Evolutionary conservation across 306 rosid genomes (phyloP).

Genomic region (Quercus berberidifolia): DNA sequence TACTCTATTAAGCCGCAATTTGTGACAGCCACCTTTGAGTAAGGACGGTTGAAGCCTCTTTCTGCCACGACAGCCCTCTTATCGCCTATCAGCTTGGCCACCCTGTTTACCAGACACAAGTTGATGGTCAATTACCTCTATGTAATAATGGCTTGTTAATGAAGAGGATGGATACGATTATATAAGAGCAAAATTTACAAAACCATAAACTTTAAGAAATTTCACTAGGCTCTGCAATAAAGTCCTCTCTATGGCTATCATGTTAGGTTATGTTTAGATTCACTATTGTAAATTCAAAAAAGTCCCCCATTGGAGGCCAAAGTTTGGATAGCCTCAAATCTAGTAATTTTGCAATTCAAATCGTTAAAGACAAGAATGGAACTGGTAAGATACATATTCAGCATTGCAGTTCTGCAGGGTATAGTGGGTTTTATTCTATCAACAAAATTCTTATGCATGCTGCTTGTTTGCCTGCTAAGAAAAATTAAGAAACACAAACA

Average conservation of each 20-base stretch:
- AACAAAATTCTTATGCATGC: too few relatives aligned
- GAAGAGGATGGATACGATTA: background rate
- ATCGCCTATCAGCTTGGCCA: constrained; percentile 88
- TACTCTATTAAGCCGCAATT: constrained; percentile 58
- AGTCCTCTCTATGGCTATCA: background rate
- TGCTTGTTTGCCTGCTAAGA: too few relatives aligned
- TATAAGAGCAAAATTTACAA: background rate
- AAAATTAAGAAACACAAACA: background rate
- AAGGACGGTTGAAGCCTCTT: constrained; percentile 87
- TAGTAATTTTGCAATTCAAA: background rate
- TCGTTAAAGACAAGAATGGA: background rate
- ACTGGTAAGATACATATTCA: background rate
- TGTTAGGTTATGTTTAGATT: background rate
- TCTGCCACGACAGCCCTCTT: constrained; percentile 84
- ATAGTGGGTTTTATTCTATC: too few relatives aligned
- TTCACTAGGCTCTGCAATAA: too few relatives aligned
- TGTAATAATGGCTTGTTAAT: background rate
- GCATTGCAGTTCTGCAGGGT: too few relatives aligned
- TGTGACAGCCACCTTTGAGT: constrained; percentile 57
- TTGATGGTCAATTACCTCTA: constrained; percentile 2
- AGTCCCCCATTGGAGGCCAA: background rate
- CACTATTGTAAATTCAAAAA: background rate
- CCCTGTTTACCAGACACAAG: constrained; percentile 40
- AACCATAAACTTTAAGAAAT: background rate
- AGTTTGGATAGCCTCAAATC: background rate